phyloP scores from a whole-genome alignment of 768 basidiomycete species.

The Dictyophora rubrovolvata region DNA sequence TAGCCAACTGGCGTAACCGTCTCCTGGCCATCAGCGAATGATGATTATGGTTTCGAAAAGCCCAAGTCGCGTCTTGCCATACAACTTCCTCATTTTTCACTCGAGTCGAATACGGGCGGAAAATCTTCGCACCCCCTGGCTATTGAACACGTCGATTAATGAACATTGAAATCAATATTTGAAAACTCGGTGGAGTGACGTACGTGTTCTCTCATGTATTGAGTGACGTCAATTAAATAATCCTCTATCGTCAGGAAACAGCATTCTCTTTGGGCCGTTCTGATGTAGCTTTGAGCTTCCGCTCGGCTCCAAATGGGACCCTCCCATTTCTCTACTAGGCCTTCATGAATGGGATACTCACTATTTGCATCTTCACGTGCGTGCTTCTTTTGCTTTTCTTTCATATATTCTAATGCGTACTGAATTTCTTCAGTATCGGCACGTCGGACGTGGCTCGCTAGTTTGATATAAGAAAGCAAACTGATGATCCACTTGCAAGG shows the following conservation, averaged over 20 bases:
- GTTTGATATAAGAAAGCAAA: slow-evolving; percentile 35
- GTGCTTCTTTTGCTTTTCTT: slow-evolving; percentile 23
- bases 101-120: slow-evolving; percentile 40
- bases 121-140: slow-evolving; percentile 52
- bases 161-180: neutral
- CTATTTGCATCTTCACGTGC: slow-evolving; percentile 13
- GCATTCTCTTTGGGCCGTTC: slow-evolving; percentile 19
- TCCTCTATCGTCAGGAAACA: slow-evolving; percentile 52
- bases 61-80: slow-evolving; percentile 44
- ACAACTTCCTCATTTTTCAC: slow-evolving; percentile 14
- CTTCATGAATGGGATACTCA: slow-evolving; percentile 6
- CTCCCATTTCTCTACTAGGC: slow-evolving; percentile 20
- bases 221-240: slow-evolving; percentile 49
- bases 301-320: slow-evolving; percentile 33
- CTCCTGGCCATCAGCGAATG: slow-evolving; percentile 49
- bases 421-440: slow-evolving; percentile 39
- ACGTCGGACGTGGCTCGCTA: slow-evolving; percentile 38
- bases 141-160: slow-evolving; percentile 17
- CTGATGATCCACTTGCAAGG: slow-evolving; percentile 74
- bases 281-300: slow-evolving; percentile 26
- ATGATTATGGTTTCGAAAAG: slow-evolving; percentile 63
- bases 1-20: slow-evolving; percentile 36
- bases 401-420: slow-evolving; percentile 41
- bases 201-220: slow-evolving; percentile 63
- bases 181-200: neutral